Base-by-base conservation (phyloP, 2,329 filamentous ascomycete species). In the Byssochlamys sp. region DNA sequence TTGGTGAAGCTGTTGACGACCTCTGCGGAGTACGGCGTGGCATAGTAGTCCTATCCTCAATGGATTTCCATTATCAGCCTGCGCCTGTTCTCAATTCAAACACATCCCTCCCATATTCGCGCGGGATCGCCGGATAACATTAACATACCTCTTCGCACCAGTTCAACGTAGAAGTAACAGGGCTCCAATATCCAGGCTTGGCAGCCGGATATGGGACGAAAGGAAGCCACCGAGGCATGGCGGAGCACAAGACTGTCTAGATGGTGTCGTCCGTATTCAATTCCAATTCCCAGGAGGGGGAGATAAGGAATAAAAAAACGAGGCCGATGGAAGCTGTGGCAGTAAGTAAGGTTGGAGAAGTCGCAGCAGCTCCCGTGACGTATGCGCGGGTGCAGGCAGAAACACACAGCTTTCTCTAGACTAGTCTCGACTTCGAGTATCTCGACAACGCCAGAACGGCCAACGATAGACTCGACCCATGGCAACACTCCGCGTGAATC, bases 1-100 rank as follows among this genome's bases (percentile, higher is more conserved):
- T 96, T 96, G 33, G 90, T 96, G 31, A 91, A 66, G 2, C 89
- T 89, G 73, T 89, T 92, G 68, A 90, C 82, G 52, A 91, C 84
- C 69, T 91, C 89, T 35, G 89, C 89, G 52, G 84, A 81, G 68
- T 91, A 91, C 50, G 81, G 78, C 3, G 87, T 91, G 39, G 86
- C 84, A 76, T 87, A 87, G 73, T 88, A 88, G 62, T 90, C 88
- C 83, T 91, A 55, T 52, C n/a, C 29, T 26, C 28, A 4, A 76
- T 64, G 19, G 33, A 25, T 53, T 28, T 56, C 19, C 49, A 56
- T 51, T 52, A 55, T 52, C 26, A 33, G 29, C 3, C 7, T 24
- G 39, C 19, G 14, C n/a, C 19, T 6, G 2, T 19, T 19, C 7
- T 45, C 39, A n/a, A 19, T 45, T 14, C 12, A 7, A 31, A 45